Conservation (phyloP, 106 monocot species). For the Acorus gramineus region DNA sequence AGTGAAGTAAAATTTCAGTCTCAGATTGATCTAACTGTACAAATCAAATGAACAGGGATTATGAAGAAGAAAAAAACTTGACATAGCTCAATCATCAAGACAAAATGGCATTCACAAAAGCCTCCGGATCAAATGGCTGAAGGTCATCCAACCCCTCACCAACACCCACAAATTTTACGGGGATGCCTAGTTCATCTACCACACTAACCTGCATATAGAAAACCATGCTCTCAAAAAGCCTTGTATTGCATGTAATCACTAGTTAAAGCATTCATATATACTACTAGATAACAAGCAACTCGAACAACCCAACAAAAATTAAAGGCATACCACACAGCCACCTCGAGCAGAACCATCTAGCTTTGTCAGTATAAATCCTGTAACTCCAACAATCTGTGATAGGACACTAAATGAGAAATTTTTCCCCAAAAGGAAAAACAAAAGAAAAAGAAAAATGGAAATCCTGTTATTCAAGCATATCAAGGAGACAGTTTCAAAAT, state of each 20-base stretch:
- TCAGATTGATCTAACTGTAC: no score
- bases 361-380: slow-evolving; percentile 85
- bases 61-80: no score
- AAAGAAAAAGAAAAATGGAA: background rate
- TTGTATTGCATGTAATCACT: no score
- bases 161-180: slow-evolving; percentile 92
- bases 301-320: background rate
- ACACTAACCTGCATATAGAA: slow-evolving; percentile 68
- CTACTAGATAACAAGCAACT: background rate
- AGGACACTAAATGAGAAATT: background rate
- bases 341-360: slow-evolving; percentile 93
- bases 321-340: slow-evolving; percentile 78
- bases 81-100: slow-evolving; percentile 16
- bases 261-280: no score
- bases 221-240: no score
- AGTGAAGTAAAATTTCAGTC: no score
- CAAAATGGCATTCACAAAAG: slow-evolving; percentile 92
- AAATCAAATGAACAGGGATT: no score
- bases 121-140: slow-evolving; percentile 88
- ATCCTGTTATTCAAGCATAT: background rate
- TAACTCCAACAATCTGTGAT: slow-evolving; percentile 77
- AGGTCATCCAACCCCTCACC: slow-evolving; percentile 91
- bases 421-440: background rate
- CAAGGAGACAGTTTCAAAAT: background rate
- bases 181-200: slow-evolving; percentile 91